These are phyloP conservation scores for Paramecium octaurelia DNA, from an alignment of 73 alveolate genomes.

Conservation along the genomic window DNA sequence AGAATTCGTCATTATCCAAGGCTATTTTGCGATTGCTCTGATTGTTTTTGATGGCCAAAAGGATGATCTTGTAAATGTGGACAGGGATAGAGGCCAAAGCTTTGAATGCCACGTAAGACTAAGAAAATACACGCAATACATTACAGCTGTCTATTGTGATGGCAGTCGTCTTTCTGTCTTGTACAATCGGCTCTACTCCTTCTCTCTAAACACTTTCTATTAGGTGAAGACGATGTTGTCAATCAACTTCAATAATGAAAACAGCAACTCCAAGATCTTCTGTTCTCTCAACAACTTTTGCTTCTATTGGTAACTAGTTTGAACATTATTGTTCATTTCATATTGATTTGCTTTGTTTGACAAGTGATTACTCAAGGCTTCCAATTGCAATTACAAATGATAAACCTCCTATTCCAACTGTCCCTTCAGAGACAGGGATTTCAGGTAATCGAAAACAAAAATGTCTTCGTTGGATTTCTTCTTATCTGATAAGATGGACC, in stretches of 20 bases:
- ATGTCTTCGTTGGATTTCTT: neutral
- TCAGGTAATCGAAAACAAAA: neutral
- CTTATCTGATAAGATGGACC: neutral
- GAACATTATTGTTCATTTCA: neutral
- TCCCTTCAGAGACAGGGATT: neutral
- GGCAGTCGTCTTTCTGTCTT: neutral
- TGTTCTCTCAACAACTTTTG: neutral
- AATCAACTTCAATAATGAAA: neutral
- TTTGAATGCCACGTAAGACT: constrained; percentile 40
- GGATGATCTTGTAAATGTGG: neutral
- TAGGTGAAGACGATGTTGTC: neutral
- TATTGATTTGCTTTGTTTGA: neutral
- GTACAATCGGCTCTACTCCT: neutral
- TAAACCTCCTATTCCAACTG: neutral
- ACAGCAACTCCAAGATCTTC: neutral
- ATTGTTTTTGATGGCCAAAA: neutral
- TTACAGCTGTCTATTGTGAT: neutral
- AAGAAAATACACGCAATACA: neutral
- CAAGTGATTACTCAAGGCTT: neutral
- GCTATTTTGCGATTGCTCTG: neutral
- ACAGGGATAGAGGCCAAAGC: neutral
- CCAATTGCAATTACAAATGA: neutral
- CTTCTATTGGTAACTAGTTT: neutral
- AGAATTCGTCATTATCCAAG: constrained; percentile 36
- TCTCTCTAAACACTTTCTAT: neutral